Percentiles rank a stretch among this genome's conserved stretches.
phyloP scores from a whole-genome alignment of 2,329 filamentous ascomycete genomes.

The Paecilomyces variotii region DNA sequence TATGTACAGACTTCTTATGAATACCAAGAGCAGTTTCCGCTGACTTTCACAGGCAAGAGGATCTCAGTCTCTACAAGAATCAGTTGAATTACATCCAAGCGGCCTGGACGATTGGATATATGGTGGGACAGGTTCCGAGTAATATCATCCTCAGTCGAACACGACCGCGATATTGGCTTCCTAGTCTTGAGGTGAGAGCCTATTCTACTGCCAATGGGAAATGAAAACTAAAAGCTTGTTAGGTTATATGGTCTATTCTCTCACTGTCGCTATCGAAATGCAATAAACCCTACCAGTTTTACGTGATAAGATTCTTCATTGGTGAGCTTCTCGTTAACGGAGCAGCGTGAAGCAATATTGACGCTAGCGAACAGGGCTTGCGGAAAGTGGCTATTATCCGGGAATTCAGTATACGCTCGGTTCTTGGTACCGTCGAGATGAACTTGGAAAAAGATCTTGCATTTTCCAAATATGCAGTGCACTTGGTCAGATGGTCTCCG shows the following conservation, averaged over 20 bases:
- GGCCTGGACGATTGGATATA: slow-evolving; percentile 54
- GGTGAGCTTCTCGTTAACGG: slow-evolving; percentile 18
- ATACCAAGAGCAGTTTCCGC: background rate
- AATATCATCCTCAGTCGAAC: slow-evolving; percentile 46
- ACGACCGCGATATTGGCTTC: slow-evolving; percentile 42
- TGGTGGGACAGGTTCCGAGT: slow-evolving; percentile 45
- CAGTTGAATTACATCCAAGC: slow-evolving; percentile 50
- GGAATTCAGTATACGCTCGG: slow-evolving; percentile 47
- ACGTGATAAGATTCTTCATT: slow-evolving; percentile 43
- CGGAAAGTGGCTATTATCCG: slow-evolving; percentile 41
- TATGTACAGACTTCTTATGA: slow-evolving; percentile 10
- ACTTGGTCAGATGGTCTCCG: slow-evolving; percentile 38
- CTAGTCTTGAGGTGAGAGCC: slow-evolving; percentile 34
- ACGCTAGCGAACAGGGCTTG: background rate
- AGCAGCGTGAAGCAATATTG: background rate
- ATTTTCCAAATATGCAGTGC: slow-evolving; percentile 46
- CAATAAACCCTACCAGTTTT: slow-evolving; percentile 37
- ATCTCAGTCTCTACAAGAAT: slow-evolving; percentile 45
- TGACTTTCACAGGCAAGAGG: slow-evolving; percentile 39
- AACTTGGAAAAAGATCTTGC: slow-evolving; percentile 45
- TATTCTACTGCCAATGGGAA: background rate
- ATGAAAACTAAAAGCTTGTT: background rate
- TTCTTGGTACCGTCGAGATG: slow-evolving; percentile 44
- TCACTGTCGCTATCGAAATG: slow-evolving; percentile 38
- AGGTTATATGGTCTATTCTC: slow-evolving; percentile 43